These are phyloP conservation scores for Zelonia costaricensis DNA, from an alignment of 208 protist genomes.

Conservation along the genomic window DNA sequence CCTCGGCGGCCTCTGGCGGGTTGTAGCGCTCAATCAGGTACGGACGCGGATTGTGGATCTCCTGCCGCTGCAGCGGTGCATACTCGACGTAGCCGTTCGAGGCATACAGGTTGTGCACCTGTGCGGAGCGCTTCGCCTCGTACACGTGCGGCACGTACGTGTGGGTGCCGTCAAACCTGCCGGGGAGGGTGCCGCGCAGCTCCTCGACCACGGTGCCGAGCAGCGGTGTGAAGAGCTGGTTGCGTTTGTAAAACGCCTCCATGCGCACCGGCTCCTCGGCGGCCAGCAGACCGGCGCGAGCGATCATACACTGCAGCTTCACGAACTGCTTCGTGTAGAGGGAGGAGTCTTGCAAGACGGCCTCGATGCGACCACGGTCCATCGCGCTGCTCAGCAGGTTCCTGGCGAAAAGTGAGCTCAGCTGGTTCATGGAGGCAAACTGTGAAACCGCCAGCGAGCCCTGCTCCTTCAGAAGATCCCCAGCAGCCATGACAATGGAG, in stretches of 20 bases:
- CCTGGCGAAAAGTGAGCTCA: conserved; percentile 67
- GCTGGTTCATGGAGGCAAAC: conserved; percentile 60
- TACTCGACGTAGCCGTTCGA: conserved; percentile 84
- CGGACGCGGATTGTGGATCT: conserved; percentile 55
- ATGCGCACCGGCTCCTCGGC: conserved; percentile 58
- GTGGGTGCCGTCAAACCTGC: conserved; percentile 42
- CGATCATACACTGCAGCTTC: conserved; percentile 47
- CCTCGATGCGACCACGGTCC: conserved; percentile 31
- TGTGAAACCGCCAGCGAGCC: conserved; percentile 62
- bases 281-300: conserved; percentile 70
- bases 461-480: conserved; percentile 56
- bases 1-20: conserved; percentile 19
- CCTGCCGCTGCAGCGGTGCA: conserved; percentile 42
- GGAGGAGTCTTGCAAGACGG: conserved; percentile 46
- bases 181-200: conserved; percentile 49
- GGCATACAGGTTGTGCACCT: conserved; percentile 74
- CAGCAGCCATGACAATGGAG: conserved; percentile 44
- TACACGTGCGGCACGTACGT: conserved; percentile 60
- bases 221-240: conserved; percentile 58
- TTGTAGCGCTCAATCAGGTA: conserved; percentile 70
- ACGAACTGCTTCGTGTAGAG: conserved; percentile 83
- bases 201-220: conserved; percentile 36
- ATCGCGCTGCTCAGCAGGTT: conserved; percentile 51
- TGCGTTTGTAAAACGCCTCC: conserved; percentile 53
- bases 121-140: conserved; percentile 35